These are phyloP conservation scores for Cubamyces sp. DNA, from an alignment of 768 basidiomycete species.

Conservation along the genomic window DNA sequence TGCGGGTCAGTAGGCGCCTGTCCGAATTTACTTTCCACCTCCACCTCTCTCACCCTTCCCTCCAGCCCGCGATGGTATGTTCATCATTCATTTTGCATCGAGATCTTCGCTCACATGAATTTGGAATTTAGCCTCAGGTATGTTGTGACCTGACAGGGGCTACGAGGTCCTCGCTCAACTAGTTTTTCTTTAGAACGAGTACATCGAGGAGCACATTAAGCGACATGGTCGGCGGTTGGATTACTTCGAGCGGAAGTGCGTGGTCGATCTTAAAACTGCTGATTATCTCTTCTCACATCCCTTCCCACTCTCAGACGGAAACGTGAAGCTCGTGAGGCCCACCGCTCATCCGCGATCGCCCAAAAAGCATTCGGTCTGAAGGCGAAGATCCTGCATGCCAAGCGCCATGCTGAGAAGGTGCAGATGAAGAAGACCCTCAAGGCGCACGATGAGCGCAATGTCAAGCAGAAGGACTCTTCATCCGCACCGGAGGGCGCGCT, in stretches of 20 bases:
- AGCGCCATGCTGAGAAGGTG: slow-evolving; percentile 96
- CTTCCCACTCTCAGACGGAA: slow-evolving; percentile 61
- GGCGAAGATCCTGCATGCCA: slow-evolving; percentile 97
- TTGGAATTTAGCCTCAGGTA: slow-evolving; percentile 66
- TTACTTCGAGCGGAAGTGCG: slow-evolving; percentile 93
- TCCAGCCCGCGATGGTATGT: slow-evolving; percentile 33
- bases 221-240: slow-evolving; percentile 95
- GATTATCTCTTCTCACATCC: background rate
- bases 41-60: slow-evolving; percentile 16
- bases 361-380: slow-evolving; percentile 97
- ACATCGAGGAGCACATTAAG: slow-evolving; percentile 98
- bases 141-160: background rate
- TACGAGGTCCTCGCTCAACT: slow-evolving; percentile 20
- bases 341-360: slow-evolving; percentile 78
- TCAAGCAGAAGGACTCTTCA: slow-evolving; percentile 89
- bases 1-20: slow-evolving; percentile 2
- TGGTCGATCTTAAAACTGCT: slow-evolving; percentile 7
- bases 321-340: slow-evolving; percentile 75
- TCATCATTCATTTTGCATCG: background rate
- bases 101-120: background rate
- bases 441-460: slow-evolving; percentile 97
- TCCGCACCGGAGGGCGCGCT: slow-evolving; percentile 88
- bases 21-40: slow-evolving; percentile 8
- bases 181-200: slow-evolving; percentile 76
- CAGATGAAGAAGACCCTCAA: slow-evolving; percentile 99